Conservation (phyloP, 2,329 filamentous ascomycete genomes). For the Botryotinia calthae region DNA sequence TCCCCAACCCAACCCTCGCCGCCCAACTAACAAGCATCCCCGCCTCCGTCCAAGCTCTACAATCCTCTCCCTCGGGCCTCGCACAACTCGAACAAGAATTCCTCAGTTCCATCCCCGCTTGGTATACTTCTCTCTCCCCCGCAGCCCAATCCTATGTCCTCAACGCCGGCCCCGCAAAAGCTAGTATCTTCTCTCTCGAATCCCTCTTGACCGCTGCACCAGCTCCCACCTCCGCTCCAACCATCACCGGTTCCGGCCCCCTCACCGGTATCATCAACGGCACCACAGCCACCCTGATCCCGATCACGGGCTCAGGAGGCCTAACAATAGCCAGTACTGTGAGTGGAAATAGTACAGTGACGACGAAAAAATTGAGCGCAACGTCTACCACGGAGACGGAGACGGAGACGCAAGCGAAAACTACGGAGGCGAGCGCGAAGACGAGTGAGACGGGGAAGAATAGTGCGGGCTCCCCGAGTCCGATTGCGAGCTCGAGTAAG, state of each 20-base stretch:
- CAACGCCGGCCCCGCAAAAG: not conserved
- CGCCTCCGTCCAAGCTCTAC: slow-evolving; percentile 9
- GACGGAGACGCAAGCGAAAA: not conserved
- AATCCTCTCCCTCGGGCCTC: slow-evolving; percentile 7
- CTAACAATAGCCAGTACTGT: not conserved
- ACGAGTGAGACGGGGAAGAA: not conserved
- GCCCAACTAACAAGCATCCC: slow-evolving; percentile 12
- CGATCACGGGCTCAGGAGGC: not conserved
- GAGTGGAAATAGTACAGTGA: slow-evolving; percentile 16
- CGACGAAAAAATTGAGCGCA: not conserved
- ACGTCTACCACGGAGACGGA: not conserved
- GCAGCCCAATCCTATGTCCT: slow-evolving; percentile 4
- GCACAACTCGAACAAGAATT: slow-evolving; percentile 4
- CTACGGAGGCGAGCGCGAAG: not conserved
- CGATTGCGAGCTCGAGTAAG: slow-evolving; percentile 9
- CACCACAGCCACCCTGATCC: not conserved
- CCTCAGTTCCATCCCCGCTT: not conserved
- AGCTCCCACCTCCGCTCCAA: not conserved
- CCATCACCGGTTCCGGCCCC: not conserved
- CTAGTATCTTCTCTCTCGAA: slow-evolving; percentile 1
- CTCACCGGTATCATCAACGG: not conserved
- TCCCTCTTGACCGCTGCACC: not conserved
- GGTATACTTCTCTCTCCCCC: slow-evolving; percentile 10
- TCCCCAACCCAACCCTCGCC: slow-evolving; percentile 2
- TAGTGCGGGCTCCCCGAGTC: not conserved